Evolutionary conservation across 257 asterid genomes (phyloP).

Genomic region (Nicotiana attenuata): DNA sequence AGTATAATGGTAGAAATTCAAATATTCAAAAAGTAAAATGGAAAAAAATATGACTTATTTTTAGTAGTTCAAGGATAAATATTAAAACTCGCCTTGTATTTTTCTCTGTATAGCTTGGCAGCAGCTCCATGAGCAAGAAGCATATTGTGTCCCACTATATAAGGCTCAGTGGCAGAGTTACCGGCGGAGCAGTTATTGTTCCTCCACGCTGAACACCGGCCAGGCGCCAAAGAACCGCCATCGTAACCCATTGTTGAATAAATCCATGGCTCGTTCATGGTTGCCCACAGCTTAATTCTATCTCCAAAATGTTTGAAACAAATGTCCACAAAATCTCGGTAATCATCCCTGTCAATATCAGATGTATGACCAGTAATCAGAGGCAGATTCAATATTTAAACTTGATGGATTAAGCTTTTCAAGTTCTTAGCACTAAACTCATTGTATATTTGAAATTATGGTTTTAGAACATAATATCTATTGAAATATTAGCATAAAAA

Average conservation of each 20-base stretch:
- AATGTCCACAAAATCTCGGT: slow-evolving; percentile 34
- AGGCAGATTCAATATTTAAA: background rate
- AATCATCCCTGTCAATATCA: slow-evolving; percentile 40
- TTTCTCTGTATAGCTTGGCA: slow-evolving; percentile 32
- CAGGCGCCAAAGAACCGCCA: slow-evolving; percentile 37
- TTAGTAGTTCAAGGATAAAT: too few relatives aligned
- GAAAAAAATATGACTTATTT: too few relatives aligned
- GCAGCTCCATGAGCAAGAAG: slow-evolving; percentile 47
- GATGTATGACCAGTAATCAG: background rate
- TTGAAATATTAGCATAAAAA: too few relatives aligned
- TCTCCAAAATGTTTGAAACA: slow-evolving; percentile 61
- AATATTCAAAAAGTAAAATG: too few relatives aligned
- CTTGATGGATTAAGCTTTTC: background rate
- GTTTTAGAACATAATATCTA: background rate
- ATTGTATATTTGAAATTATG: background rate
- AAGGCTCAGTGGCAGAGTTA: slow-evolving; percentile 55
- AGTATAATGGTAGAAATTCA: too few relatives aligned
- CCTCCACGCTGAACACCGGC: slow-evolving; percentile 44
- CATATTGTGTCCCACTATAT: slow-evolving; percentile 44
- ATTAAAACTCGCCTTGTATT: slow-evolving; percentile 34
- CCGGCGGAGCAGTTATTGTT: slow-evolving; percentile 35
- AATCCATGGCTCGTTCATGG: slow-evolving; percentile 43
- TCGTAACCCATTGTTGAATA: slow-evolving; percentile 40
- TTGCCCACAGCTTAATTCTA: slow-evolving; percentile 55
- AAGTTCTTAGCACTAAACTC: background rate